Base-by-base conservation (phyloP, 1,284 basidiomycete species). In the Tilletia caries region DNA sequence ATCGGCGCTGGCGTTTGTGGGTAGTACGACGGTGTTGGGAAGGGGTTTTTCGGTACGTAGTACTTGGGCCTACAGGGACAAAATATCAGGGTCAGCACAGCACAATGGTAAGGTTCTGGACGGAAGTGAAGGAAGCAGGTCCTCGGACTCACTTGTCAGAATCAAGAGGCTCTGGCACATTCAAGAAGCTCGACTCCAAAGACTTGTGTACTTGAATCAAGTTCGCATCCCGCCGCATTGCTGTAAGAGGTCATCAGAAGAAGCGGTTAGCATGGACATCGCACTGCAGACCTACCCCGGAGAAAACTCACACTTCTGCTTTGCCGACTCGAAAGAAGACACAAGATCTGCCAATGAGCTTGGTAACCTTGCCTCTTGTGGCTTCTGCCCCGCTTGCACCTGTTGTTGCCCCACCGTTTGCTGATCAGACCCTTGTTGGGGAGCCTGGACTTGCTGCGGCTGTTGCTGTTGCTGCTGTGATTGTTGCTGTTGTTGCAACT, bases 11-110 rank as follows among this genome's bases (percentile, higher is more conserved):
- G 92, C 67, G 89, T 84, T 84, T 98, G 96, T 50, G 96, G 95
- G 84, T 99, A 99, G 85, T 96, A 97, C 25, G 89, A 86, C n/a
- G 95, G 91, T 33, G 95, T 94, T 76, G 88, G 89, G 86, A 90
- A 93, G 8, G 94, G 93, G 84, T 95, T 95, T 77, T 92, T 89
- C 20, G 96, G 94, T 34, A 95, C 91, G 83, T 98, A 98, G 85
- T 98, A 97, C 80, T 94, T 92, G 50, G 75, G 79, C 66, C 75
- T 74, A 60, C 13, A 13, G 37, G 37, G 13, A 41, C 13, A 41
- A 13, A 5, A 41, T 41, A 13, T 79, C 73, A 65, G 20, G 46
- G 23, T 50, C 46, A 50, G 46, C 46, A 3, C 5, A 20, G 43
- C 43, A 3, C 15, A 34, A 27, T 13, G 2, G 1, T 8, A 20